phyloP scores from a whole-genome alignment of 805 yeast species.

The Nakazawaea peltata region DNA sequence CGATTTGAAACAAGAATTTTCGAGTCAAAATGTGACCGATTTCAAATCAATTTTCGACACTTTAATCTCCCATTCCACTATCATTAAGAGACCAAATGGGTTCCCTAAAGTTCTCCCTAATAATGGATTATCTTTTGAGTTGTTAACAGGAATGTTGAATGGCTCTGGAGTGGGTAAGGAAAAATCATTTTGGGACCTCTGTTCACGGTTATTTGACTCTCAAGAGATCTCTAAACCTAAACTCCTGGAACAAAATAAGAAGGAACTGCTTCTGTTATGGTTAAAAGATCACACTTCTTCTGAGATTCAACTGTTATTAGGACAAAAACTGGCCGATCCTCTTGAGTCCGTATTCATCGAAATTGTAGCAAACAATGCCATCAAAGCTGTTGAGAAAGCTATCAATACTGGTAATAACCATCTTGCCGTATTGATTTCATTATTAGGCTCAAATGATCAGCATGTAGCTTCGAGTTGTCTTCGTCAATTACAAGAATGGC shows the following conservation, averaged over 20 bases:
- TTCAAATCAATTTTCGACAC: conserved; percentile 14
- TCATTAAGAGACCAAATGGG: conserved; percentile 21
- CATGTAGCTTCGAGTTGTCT: conserved; percentile 47
- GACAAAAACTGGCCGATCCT: conserved; percentile 23
- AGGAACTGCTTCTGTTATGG: conserved; percentile 48
- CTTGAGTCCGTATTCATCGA: conserved; percentile 44
- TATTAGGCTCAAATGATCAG: conserved; percentile 64
- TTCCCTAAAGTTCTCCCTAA: conserved; percentile 30
- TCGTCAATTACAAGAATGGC: conserved; percentile 64
- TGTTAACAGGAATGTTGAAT: conserved; percentile 15
- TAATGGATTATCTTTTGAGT: conserved; percentile 21
- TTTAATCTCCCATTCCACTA: conserved; percentile 17
- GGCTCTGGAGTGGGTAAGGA: conserved; percentile 21
- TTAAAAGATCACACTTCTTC: conserved; percentile 34
- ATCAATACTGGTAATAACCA: conserved; percentile 57
- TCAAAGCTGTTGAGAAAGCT: conserved; percentile 57
- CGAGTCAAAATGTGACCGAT: conserved; percentile 5
- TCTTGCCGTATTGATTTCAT: conserved; percentile 59
- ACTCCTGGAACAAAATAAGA: conserved; percentile 22
- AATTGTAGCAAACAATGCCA: conserved; percentile 47
- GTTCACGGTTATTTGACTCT: conserved; percentile 56
- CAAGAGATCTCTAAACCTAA: background rate
- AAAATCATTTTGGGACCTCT: conserved; percentile 40
- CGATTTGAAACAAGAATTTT: background rate
- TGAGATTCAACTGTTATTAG: conserved; percentile 25